Base-by-base conservation (phyloP, 352 stramenopile genomes). In the Albugo candida region DNA sequence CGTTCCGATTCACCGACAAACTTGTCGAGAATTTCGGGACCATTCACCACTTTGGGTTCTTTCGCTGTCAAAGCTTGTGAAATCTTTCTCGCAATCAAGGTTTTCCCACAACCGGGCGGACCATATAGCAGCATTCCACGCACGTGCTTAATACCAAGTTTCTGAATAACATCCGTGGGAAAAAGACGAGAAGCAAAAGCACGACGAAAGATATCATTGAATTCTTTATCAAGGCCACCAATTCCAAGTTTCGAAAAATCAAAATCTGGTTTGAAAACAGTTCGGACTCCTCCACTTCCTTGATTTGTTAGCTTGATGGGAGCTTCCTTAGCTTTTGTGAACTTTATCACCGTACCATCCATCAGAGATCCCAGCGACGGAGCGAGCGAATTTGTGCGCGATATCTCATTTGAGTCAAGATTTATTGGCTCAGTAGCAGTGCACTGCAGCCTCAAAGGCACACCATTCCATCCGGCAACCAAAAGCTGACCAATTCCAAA, bases 211-310 rank as follows among this genome's bases (percentile, higher is more conserved):
- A 99, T 99, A 64, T 97, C 78, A 68, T 97, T 97, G 63, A 99
- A 99, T 70, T 99, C 93, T 46, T 93, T 86, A 67, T 98, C 92
- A 27, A 99, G 81, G 51, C 96, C 96, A 36, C 95, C 96, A 63
- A 99, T 99, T 48, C 94, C 95, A 36, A 99, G 67, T 63, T 97
- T 97, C 58, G 88, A 91, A 67, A 99, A 99, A 67, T 98, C 93
- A 65, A 98, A 98, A 51, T 98, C 92, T 1, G 74, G 78, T 41
- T 95, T 91, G 65, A 98, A 98, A 24, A 98, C 70, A 2, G 55
- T 80, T 45, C 72, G 69, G 13, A 59, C 76, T 47, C 74, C 69
- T n/a, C 77, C 77, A 10, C 60, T 74, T 16, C 70, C 81, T 55
- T 87, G 77, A 56, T 89, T 89, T 2, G 68, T 67, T 27, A 89